These are phyloP conservation scores for Pythium biforme DNA, from an alignment of 352 stramenopile species.

Conservation along the genomic window DNA sequence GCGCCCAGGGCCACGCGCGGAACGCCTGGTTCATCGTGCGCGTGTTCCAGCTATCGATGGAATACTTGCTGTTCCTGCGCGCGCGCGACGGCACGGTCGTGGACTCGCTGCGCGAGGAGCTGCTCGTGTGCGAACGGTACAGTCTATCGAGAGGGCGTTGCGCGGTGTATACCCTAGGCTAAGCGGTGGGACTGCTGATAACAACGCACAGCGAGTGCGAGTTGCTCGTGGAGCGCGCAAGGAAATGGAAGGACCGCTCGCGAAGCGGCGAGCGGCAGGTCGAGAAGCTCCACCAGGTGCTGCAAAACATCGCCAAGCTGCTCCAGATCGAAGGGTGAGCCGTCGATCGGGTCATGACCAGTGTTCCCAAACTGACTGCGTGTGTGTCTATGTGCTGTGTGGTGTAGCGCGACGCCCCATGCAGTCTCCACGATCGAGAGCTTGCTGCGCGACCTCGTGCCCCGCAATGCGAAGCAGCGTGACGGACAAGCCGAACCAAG, in stretches of 20 bases:
- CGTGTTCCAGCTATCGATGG: conserved; percentile 68
- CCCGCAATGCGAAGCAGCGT: conserved; percentile 3
- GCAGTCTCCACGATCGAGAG: conserved; percentile 58
- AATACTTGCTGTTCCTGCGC: conserved; percentile 74
- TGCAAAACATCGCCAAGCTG: conserved; percentile 73
- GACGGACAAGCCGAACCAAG: neutral
- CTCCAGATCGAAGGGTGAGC: conserved; percentile 67
- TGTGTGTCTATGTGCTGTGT: too few relatives aligned
- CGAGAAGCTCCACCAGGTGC: conserved; percentile 74
- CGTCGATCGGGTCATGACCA: too few relatives aligned
- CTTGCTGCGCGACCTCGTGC: conserved; percentile 47
- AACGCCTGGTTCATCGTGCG: conserved; percentile 74
- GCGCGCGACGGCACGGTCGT: conserved; percentile 50
- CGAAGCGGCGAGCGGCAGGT: conserved; percentile 53
- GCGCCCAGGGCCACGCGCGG: conserved; percentile 16
- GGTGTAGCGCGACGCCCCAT: conserved; percentile 46
- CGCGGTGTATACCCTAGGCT: too few relatives aligned
- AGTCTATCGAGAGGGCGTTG: too few relatives aligned
- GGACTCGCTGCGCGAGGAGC: conserved; percentile 49
- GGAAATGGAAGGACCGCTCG: conserved; percentile 57
- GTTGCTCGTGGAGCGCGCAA: conserved; percentile 30
- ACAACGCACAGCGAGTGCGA: conserved; percentile 39
- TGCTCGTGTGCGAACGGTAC: conserved; percentile 35
- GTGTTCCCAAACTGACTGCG: too few relatives aligned
- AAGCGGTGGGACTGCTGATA: too few relatives aligned